phyloP scores from a whole-genome alignment of 176 grass and related monocot species.

The Dactylis glomerata region DNA sequence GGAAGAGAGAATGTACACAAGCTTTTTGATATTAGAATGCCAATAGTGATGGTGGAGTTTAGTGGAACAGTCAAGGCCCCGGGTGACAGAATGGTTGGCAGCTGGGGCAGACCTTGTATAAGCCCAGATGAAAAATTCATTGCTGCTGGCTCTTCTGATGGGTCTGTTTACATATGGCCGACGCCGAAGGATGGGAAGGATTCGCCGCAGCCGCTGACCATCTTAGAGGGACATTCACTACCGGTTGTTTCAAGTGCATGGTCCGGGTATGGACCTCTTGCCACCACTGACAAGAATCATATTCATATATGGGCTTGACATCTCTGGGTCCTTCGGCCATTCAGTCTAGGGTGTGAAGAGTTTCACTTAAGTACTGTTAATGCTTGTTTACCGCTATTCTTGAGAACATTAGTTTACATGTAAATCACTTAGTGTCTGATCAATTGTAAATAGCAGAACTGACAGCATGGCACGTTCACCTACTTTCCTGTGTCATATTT shows the following conservation, averaged over 20 bases:
- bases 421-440: constrained; percentile 21
- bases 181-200: constrained; percentile 41
- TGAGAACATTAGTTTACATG: constrained; percentile 16
- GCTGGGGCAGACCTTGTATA: constrained; percentile 76
- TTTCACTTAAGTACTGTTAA: constrained; percentile 1
- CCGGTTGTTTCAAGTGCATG: constrained; percentile 66
- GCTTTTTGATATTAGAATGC: constrained; percentile 79
- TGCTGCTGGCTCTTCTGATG: constrained; percentile 72
- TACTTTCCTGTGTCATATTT: background rate
- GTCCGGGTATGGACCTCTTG: constrained; percentile 67
- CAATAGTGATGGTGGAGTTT: constrained; percentile 50
- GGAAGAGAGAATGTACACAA: constrained; percentile 85
- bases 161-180: constrained; percentile 83
- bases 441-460: constrained; percentile 36
- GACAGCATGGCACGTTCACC: background rate
- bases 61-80: constrained; percentile 69
- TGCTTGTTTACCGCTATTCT: background rate
- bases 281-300: constrained; percentile 81
- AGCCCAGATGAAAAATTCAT: constrained; percentile 82
- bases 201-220: constrained; percentile 4
- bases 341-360: constrained; percentile 1
- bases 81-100: constrained; percentile 52
- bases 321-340: background rate
- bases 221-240: constrained; percentile 76
- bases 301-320: constrained; percentile 90